Evolutionary conservation across 176 grass and related monocot genomes (phyloP).

Genomic region (Tillandsia leiboldiana): DNA sequence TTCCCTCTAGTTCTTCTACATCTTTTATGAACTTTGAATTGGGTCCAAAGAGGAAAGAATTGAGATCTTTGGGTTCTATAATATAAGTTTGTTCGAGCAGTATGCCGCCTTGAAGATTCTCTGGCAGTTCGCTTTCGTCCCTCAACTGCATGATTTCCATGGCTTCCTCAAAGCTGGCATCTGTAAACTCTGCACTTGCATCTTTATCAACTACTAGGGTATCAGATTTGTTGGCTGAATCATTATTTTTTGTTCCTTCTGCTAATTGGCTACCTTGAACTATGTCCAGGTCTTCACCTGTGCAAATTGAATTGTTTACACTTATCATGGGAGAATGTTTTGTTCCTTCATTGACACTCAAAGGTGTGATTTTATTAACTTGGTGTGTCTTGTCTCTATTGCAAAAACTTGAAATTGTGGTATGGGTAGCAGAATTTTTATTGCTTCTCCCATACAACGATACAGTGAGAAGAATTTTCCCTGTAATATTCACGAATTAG

Average conservation of each 20-base stretch:
- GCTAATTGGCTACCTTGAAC: slow-evolving; percentile 17
- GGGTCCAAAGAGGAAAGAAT: slow-evolving; percentile 51
- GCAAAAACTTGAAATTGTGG: slow-evolving; percentile 18
- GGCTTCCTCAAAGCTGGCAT: slow-evolving; percentile 53
- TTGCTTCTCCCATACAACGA: slow-evolving; percentile 39
- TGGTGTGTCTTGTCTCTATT: slow-evolving; percentile 19
- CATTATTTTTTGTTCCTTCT: slow-evolving; percentile 25
- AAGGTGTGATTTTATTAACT: slow-evolving; percentile 16
- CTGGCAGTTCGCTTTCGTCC: slow-evolving; percentile 31
- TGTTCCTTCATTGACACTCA: neutral
- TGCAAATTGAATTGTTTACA: slow-evolving; percentile 2
- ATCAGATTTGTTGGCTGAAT: slow-evolving; percentile 10
- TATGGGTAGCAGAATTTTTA: slow-evolving; percentile 18
- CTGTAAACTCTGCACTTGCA: slow-evolving; percentile 15
- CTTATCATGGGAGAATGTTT: slow-evolving; percentile 22
- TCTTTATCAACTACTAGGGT: slow-evolving; percentile 4
- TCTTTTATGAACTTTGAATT: slow-evolving; percentile 59
- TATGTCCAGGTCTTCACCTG: slow-evolving; percentile 14
- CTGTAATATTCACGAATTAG: slow-evolving; percentile 21
- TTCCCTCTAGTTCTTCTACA: slow-evolving; percentile 40
- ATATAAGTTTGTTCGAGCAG: slow-evolving; percentile 56
- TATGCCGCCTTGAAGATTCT: slow-evolving; percentile 41
- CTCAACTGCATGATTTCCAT: slow-evolving; percentile 54
- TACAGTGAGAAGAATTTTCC: slow-evolving; percentile 61
- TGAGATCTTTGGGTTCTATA: slow-evolving; percentile 53